Conservation (phyloP, 805 yeast species). For the Saturnispora besseyi region DNA sequence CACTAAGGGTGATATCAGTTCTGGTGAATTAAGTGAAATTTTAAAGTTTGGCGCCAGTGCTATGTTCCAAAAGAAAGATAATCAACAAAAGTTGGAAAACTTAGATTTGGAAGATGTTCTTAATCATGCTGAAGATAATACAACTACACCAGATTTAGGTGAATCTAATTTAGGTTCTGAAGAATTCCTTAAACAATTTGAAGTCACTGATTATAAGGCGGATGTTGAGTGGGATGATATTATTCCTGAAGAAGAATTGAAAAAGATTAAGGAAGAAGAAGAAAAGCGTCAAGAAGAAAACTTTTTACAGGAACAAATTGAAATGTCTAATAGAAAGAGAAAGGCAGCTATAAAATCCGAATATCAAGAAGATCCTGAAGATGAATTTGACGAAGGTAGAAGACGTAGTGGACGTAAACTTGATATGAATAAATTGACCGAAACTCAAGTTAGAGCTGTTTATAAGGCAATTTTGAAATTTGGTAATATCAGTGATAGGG, state of each 20-base stretch:
- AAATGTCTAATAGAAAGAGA: conserved; percentile 74
- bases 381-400: conserved; percentile 25
- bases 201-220: conserved; percentile 97
- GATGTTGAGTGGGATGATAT: conserved; percentile 99
- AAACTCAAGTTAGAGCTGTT: conserved; percentile 77
- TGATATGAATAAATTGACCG: conserved; percentile 52
- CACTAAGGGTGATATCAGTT: conserved; percentile 61
- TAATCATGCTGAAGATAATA: conserved; percentile 94
- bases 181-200: conserved; percentile 93
- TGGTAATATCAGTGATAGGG: conserved; percentile 68
- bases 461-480: conserved; percentile 73
- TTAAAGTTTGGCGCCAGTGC: conserved; percentile 97
- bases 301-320: conserved; percentile 80
- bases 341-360: conserved; percentile 55
- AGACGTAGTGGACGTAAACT: conserved; percentile 31
- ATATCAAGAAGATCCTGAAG: conserved; percentile 30
- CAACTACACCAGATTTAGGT: conserved; percentile 91
- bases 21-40: conserved; percentile 84
- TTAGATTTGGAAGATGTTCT: conserved; percentile 92
- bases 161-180: conserved; percentile 98
- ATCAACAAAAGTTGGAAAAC: conserved; percentile 91
- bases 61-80: conserved; percentile 90
- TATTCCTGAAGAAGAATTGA: conserved; percentile 88
- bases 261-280: conserved; percentile 85
- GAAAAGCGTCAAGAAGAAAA: conserved; percentile 78